Conservation (phyloP, 2,329 filamentous ascomycete genomes). For the Cladophialophora immunda region DNA sequence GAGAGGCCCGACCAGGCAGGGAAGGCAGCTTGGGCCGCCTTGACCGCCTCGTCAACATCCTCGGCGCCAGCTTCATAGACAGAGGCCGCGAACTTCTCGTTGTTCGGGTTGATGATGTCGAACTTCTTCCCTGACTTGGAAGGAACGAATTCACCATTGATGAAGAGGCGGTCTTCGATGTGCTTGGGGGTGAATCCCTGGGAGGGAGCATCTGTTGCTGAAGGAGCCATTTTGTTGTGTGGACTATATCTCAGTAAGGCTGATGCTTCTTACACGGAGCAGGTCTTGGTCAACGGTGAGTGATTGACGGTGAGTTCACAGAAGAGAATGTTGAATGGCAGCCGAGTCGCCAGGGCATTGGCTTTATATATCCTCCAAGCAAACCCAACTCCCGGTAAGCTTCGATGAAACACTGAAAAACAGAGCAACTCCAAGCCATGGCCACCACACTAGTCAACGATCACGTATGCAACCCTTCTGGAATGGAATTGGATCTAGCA, state of each 20-base stretch:
- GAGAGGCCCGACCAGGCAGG: conserved; percentile 56
- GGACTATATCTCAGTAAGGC: background rate
- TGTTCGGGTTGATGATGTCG: conserved; percentile 46
- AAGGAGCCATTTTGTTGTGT: conserved; percentile 21
- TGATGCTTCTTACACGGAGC: background rate
- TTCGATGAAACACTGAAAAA: background rate
- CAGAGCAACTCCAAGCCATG: background rate
- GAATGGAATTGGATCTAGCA: too few species aligned
- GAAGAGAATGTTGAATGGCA: conserved; percentile 5
- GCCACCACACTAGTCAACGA: background rate
- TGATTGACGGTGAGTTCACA: background rate
- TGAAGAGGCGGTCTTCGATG: conserved; percentile 47
- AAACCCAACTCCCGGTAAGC: background rate
- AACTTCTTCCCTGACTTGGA: conserved; percentile 45
- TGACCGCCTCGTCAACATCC: conserved; percentile 47
- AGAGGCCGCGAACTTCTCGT: conserved; percentile 43
- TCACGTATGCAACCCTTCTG: background rate
- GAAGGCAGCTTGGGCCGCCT: conserved; percentile 45
- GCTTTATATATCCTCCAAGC: conserved; percentile 6
- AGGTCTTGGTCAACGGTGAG: background rate
- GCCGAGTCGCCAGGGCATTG: background rate
- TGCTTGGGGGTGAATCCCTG: conserved; percentile 30
- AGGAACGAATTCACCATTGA: conserved; percentile 48
- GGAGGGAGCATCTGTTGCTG: conserved; percentile 20
- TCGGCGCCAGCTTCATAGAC: conserved; percentile 46